phyloP scores from a whole-genome alignment of 2,329 filamentous ascomycete genomes.

The Aaosphaeria arxii region DNA sequence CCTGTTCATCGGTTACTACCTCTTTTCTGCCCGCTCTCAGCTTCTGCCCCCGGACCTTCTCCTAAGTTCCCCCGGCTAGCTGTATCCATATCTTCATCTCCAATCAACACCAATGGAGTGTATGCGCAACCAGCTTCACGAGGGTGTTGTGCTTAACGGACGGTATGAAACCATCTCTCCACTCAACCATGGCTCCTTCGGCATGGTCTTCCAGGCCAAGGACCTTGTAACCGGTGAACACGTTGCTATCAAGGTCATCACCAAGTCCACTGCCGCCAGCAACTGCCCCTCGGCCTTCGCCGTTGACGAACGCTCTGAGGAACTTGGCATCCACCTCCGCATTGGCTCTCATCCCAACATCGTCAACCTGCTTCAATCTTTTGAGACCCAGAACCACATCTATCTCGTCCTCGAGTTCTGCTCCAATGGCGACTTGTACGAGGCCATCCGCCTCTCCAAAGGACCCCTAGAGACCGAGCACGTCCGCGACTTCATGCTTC shows the following conservation, averaged over 20 bases:
- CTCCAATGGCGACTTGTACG: conserved; percentile 91
- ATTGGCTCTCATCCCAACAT: conserved; percentile 84
- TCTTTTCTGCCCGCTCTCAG: conserved; percentile 8
- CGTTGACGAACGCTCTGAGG: conserved; percentile 79
- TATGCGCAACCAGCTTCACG: conserved; percentile 76
- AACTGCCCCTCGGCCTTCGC: conserved; percentile 63
- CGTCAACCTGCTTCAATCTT: conserved; percentile 86
- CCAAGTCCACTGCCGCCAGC: conserved; percentile 68
- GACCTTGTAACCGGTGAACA: conserved; percentile 73
- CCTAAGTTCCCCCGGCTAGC: conserved; percentile 33
- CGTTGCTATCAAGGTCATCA: conserved; percentile 95
- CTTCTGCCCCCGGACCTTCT: conserved; percentile 30
- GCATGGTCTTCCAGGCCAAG: conserved; percentile 93
- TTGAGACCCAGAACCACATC: conserved; percentile 85
- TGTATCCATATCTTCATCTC: conserved; percentile 11
- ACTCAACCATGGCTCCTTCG: conserved; percentile 97
- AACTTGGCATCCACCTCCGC: conserved; percentile 73
- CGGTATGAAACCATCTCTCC: conserved; percentile 90
- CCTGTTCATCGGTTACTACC: conserved; percentile 13
- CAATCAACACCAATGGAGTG: conserved; percentile 65
- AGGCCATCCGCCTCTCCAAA: conserved; percentile 85
- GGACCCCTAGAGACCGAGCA: conserved; percentile 94
- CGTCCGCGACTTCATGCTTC: conserved; percentile 94
- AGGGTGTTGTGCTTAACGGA: conserved; percentile 78
- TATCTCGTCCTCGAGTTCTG: conserved; percentile 97